Percentiles rank a stretch among this genome's conserved stretches.
Conservation (phyloP, 192 early-diverging fungal genomes). For the Endogone sp. region DNA sequence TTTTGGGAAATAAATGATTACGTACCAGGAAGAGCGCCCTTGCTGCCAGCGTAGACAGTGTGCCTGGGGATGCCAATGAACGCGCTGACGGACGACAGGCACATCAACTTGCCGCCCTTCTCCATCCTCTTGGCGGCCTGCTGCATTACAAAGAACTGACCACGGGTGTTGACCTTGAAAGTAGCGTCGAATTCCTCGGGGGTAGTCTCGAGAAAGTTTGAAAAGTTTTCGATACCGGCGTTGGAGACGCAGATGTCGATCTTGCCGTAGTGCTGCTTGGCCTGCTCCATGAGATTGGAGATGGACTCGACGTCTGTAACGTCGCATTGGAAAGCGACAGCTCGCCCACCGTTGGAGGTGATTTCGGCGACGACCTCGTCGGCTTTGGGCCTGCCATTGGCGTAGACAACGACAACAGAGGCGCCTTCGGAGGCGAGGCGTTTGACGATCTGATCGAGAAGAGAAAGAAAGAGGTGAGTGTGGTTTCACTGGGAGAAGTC, state of each 20-base stretch:
- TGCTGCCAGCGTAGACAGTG: background rate
- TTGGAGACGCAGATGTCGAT: slow-evolving; percentile 1
- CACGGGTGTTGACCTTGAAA: background rate
- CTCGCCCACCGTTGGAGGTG: background rate
- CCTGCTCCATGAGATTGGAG: background rate
- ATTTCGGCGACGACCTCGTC: background rate
- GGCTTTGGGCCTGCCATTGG: background rate
- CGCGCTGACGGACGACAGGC: background rate
- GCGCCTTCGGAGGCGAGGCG: background rate
- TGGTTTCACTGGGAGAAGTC: background rate
- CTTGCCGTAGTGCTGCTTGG: background rate
- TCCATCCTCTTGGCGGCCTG: background rate
- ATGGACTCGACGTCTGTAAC: background rate
- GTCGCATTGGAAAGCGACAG: background rate
- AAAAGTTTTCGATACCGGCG: background rate
- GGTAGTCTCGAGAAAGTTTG: background rate
- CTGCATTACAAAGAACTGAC: background rate
- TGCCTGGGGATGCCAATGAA: background rate
- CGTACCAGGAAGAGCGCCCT: background rate
- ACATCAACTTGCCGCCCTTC: background rate
- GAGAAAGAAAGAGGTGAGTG: too few relatives aligned
- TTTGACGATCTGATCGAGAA: slow-evolving; percentile 1
- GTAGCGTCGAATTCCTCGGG: background rate
- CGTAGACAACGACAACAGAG: background rate
- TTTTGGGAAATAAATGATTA: too few relatives aligned